Evolutionary conservation across 495 filamentous ascomycete species (phyloP), one percentile per base, ranked within the genome.

Genomic region (Hypoxylon intermedium): DNA sequence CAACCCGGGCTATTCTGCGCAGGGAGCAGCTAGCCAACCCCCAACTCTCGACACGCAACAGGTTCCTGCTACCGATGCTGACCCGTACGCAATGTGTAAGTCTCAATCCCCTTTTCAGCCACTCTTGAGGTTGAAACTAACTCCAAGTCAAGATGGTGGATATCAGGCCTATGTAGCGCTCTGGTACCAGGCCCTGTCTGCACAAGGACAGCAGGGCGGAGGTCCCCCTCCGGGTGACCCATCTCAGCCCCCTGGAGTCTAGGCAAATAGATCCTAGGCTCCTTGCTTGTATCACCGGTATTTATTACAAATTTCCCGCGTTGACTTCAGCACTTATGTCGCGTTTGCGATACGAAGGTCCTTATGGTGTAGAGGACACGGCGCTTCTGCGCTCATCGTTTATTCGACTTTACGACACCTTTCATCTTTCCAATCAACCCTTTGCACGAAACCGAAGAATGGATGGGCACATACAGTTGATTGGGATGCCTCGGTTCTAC

Each of bases 81-180:
- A 86, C 57, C 85, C 84, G 1, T 89, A 88, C 70, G 86, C 86
- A 26, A 73, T 78, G 15, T 89, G 77, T 80, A 67, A 70, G 75
- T 70, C n/a, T 16, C 30, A n/a, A 9, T 19, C 28, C 4, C 21
- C 33, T 38, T 38, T 28, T 5, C 11, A 37, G 34, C 11, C 24
- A 6, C 16, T 28, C 19, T 41, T 42, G 15, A n/a, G 26, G 21
- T 47, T 12, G 5, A 37, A 9, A 54, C 61, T 67, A 21, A 57
- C 54, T 9, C n/a, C 34, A 16, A 45, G 21, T 46, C 9, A 21
- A 80, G 77, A 84, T 71, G 86, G 86, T 31, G 86, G 86, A 43
- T 87, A 88, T 66, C 72, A 86, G 46, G 79, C 79, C 45, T 87
- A 87, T 63, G 57, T 83, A 7, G 80, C 83, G n/a, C 72, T 87